Base-by-base conservation (phyloP, 2,329 filamentous ascomycete species). In the Truncatella angustata region DNA sequence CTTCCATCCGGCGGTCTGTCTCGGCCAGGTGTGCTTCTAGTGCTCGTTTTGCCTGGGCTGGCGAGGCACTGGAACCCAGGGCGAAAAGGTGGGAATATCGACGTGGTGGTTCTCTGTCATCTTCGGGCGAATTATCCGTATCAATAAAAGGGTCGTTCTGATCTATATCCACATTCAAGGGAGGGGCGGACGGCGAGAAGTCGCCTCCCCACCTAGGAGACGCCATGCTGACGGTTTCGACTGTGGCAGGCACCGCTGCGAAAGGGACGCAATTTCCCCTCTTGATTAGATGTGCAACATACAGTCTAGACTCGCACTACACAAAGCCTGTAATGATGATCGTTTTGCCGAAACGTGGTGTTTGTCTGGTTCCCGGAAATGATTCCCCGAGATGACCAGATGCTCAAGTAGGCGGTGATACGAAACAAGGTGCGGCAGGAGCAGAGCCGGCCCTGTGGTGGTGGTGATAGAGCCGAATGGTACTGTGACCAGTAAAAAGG, bases 21-120 rank as follows among this genome's bases (percentile, higher is more conserved):
- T 99, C 94, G 56, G 88, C 86, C 44, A 99, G 80, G 71, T 97
- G 94, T 48, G 92, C 91, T 70, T 96, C 88, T 40, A 99, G 78
- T 40, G 91, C 91, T 59, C 89, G 87, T 71, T 90, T 96, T 36
- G 91, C 90, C 66, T 97, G 91, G 51, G 85, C 84, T 9, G 93
- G 91, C 1, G 93, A 96, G 24, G 89, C 74, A 50, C 73, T 76
- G n/a, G 90, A 82, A 59, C 89, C 88, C 20, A 93, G 76, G 34
- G 86, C 86, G 68, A 95, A 92, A 24, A 90, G 74, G 48, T 93
- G 85, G 45, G 84, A 83, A 69, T 90, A 94, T 59, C 91, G 86
- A 58, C 92, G 83, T 56, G 78, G 77, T 28, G 68, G 68, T 23
- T 74, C 63, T 10, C 51, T 30, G n/a, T 50, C 51, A 40, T 58